Conservation (phyloP, 495 filamentous ascomycete genomes). For the Penicillium egyptiacum region DNA sequence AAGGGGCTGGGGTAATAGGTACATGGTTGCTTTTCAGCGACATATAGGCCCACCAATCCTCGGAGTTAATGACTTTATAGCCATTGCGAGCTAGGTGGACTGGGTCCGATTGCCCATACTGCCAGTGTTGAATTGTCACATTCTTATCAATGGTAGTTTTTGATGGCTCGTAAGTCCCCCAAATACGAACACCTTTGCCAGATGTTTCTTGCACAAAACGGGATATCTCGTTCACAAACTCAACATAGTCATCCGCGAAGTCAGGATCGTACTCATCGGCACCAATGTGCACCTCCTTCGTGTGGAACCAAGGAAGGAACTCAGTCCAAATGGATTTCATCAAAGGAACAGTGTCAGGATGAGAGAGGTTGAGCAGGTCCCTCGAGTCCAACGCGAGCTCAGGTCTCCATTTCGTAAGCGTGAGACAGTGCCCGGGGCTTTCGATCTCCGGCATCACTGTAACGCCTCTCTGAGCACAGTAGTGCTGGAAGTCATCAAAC, state of each 20-base stretch:
- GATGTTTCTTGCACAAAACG: conserved; percentile 41
- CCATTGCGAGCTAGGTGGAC: conserved; percentile 39
- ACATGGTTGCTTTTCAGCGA: conserved; percentile 55
- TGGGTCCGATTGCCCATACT: conserved; percentile 57
- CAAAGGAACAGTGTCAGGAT: conserved; percentile 54
- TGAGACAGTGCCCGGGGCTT: conserved; percentile 52
- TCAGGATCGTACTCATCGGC: conserved; percentile 56
- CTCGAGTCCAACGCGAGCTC: conserved; percentile 50
- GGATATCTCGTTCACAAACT: conserved; percentile 55
- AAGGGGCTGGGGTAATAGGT: conserved; percentile 53
- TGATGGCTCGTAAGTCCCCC: conserved; percentile 54
- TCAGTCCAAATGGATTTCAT: conserved; percentile 56
- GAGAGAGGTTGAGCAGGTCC: conserved; percentile 54
- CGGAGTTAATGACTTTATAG: conserved; percentile 52
- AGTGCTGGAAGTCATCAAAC: conserved; percentile 51
- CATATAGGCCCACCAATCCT: conserved; percentile 60
- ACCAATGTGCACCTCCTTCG: conserved; percentile 57
- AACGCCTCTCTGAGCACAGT: conserved; percentile 52
- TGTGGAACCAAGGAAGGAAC: conserved; percentile 57
- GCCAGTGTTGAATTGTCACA: conserved; percentile 57
- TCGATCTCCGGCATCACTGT: conserved; percentile 59
- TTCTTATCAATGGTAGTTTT: conserved; percentile 38
- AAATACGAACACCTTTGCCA: conserved; percentile 52
- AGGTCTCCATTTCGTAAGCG: conserved; percentile 58
- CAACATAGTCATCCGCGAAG: conserved; percentile 53